A percentile compares a stretch with the other conserved stretches of the same genome.
These are phyloP conservation scores for Cenococcum geophilum DNA, from an alignment of 495 filamentous ascomycete genomes.

Conservation along the genomic window DNA sequence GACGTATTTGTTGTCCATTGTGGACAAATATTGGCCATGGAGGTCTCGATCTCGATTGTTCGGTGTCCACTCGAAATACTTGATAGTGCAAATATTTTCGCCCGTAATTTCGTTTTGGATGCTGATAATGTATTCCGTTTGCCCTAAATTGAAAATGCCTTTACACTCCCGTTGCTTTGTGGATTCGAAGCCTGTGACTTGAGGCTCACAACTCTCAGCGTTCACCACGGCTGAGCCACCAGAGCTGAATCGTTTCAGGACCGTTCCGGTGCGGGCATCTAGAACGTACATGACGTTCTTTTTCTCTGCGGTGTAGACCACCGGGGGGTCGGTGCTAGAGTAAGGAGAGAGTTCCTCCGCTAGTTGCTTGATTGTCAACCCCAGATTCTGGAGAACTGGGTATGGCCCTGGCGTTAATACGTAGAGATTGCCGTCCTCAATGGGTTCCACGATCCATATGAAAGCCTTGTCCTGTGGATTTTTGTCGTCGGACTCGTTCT, in stretches of 20 bases:
- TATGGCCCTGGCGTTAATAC: constrained; percentile 64
- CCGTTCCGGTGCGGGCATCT: constrained; percentile 73
- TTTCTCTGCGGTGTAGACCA: constrained; percentile 76
- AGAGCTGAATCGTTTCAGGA: constrained; percentile 61
- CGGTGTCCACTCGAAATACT: constrained; percentile 89
- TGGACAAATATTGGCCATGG: constrained; percentile 66
- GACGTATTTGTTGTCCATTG: constrained; percentile 84
- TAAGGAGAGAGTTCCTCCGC: constrained; percentile 63
- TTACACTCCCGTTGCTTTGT: constrained; percentile 69
- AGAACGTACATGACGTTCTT: constrained; percentile 75
- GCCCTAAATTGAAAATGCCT: constrained; percentile 69
- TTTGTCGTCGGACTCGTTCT: constrained; percentile 53
- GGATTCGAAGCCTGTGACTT: constrained; percentile 51
- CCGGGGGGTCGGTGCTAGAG: constrained; percentile 57
- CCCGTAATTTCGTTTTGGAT: constrained; percentile 73
- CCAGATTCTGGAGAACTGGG: constrained; percentile 57
- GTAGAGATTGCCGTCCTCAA: constrained; percentile 79
- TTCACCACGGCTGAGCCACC: constrained; percentile 49
- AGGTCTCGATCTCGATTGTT: constrained; percentile 90
- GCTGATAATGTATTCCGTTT: constrained; percentile 79
- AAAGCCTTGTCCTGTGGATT: constrained; percentile 65
- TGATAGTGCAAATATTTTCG: constrained; percentile 78
- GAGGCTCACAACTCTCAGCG: constrained; percentile 49
- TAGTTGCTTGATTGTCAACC: constrained; percentile 71
- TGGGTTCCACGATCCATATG: constrained; percentile 96